These are phyloP conservation scores for Aureobasidium mangrovei DNA, from an alignment of 2,329 filamentous ascomycete genomes.

Conservation along the genomic window DNA sequence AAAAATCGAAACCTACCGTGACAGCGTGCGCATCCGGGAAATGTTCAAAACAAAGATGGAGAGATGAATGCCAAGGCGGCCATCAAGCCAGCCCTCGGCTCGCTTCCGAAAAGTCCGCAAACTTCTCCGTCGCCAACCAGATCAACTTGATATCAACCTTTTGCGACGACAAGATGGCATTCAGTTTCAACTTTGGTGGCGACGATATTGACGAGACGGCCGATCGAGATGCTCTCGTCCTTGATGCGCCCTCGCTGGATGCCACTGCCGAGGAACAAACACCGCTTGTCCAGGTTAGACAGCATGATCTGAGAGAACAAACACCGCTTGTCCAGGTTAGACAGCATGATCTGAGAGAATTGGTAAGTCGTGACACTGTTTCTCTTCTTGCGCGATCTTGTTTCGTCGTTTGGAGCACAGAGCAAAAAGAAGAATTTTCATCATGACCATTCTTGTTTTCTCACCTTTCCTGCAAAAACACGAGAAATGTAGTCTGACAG, in stretches of 20 bases:
- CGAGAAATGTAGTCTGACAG: neutral
- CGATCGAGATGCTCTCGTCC: constrained; percentile 13
- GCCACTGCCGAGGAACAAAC: neutral
- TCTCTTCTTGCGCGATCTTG: neutral
- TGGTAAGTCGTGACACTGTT: neutral
- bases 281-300: constrained; percentile 18
- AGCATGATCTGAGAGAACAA: constrained; percentile 35
- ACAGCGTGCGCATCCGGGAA: too few species aligned
- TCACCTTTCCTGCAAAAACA: neutral
- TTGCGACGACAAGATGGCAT: constrained; percentile 29
- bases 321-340: constrained; percentile 18
- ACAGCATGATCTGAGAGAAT: constrained; percentile 34
- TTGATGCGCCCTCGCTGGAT: neutral
- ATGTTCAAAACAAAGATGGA: too few species aligned
- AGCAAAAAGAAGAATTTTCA: neutral
- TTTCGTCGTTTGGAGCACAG: neutral
- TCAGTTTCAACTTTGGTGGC: constrained; percentile 51
- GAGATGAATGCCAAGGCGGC: too few species aligned
- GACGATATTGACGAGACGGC: constrained; percentile 49
- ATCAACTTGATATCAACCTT: neutral
- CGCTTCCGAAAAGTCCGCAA: neutral
- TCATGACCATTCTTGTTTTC: neutral
- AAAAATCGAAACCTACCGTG: too few species aligned
- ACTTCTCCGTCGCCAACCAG: neutral
- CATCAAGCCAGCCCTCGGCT: too few species aligned